A percentile compares a stretch with the other conserved stretches of the same genome.
Conservation (phyloP, 2,329 filamentous ascomycete species). For the Trichoderma lentiforme region DNA sequence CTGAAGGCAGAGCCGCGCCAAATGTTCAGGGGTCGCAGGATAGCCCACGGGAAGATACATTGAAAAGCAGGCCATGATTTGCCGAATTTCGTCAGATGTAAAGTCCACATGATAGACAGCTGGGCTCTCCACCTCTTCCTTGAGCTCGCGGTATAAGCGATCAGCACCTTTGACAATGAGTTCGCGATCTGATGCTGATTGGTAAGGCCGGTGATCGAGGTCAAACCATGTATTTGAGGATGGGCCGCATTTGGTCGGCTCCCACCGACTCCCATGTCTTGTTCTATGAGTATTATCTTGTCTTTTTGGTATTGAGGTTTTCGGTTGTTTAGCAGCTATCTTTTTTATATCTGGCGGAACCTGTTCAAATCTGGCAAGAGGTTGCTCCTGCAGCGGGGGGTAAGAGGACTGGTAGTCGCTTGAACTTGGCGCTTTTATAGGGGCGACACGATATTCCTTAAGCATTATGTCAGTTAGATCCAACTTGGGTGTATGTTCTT, state of each 20-base stretch:
- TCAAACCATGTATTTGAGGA: conserved; percentile 15
- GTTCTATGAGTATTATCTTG: neutral
- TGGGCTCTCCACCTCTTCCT: conserved; percentile 14
- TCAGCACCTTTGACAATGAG: conserved; percentile 27
- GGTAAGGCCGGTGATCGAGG: conserved; percentile 26
- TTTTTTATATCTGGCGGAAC: neutral
- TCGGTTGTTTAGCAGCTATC: neutral
- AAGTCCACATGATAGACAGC: conserved; percentile 47
- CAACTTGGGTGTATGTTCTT: too few relatives aligned
- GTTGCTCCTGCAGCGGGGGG: neutral
- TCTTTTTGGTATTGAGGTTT: neutral
- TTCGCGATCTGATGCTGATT: conserved; percentile 27
- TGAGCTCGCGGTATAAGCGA: conserved; percentile 3
- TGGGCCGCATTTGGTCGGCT: neutral
- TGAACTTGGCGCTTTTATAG: neutral
- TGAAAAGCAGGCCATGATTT: conserved; percentile 26
- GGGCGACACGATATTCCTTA: neutral
- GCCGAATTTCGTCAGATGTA: conserved; percentile 34
- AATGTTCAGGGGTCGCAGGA: conserved; percentile 21
- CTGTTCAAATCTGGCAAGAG: neutral
- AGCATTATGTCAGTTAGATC: neutral
- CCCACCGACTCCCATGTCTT: neutral
- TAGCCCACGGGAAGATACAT: conserved; percentile 18
- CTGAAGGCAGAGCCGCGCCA: conserved; percentile 22
- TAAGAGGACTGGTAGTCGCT: neutral